These are phyloP conservation scores for Blastocystis sp. DNA, from an alignment of 352 stramenopile species.

Conservation along the genomic window DNA sequence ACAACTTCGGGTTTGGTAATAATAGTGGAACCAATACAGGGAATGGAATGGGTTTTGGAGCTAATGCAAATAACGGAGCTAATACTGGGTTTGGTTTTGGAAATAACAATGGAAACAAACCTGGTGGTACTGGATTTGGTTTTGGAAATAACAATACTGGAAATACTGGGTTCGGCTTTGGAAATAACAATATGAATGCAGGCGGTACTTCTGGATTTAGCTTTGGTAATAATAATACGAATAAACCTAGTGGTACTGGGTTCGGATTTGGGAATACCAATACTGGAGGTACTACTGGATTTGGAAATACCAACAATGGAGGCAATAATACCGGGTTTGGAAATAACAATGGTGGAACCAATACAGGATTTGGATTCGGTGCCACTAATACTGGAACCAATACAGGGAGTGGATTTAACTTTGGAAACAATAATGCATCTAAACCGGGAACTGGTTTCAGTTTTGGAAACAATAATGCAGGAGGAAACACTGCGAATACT, in stretches of 20 bases:
- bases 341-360: background rate
- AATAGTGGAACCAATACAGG: background rate
- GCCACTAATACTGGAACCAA: background rate
- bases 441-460: background rate
- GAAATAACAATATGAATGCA: background rate
- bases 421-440: background rate
- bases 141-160: conserved; percentile 11
- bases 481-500: background rate
- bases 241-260: background rate
- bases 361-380: conserved; percentile 8
- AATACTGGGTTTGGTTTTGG: background rate
- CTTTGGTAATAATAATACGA: no score
- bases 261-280: background rate
- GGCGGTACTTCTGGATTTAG: background rate
- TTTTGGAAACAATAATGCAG: background rate
- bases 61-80: background rate
- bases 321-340: conserved; percentile 6
- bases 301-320: background rate
- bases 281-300: background rate
- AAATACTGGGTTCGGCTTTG: background rate
- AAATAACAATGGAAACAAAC: background rate
- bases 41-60: background rate
- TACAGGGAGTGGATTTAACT: conserved; percentile 7
- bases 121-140: background rate
- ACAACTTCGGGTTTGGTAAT: background rate